Conservation (phyloP, 2,329 filamentous ascomycete species). For the Didymella glomerata region DNA sequence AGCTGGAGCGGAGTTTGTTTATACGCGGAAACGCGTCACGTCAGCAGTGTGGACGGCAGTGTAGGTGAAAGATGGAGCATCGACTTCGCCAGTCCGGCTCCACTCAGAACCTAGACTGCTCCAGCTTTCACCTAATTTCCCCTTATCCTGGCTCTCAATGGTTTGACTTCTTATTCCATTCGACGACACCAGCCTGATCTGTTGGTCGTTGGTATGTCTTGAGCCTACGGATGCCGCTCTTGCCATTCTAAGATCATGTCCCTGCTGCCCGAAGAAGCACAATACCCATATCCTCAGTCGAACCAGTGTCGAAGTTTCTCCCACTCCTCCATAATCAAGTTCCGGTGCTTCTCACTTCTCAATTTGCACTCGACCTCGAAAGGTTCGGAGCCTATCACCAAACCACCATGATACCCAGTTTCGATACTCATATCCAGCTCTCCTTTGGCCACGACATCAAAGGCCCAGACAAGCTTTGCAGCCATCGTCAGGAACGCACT, state of each 20-base stretch:
- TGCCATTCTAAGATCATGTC: too few species aligned
- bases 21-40: background rate
- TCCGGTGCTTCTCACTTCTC: background rate
- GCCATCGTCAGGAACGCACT: background rate
- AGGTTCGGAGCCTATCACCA: background rate
- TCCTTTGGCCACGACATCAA: background rate
- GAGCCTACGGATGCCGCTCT: too few species aligned
- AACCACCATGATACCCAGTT: background rate
- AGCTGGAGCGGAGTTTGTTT: background rate
- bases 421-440: background rate
- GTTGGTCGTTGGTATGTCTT: too few species aligned
- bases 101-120: too few species aligned
- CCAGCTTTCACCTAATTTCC: too few species aligned
- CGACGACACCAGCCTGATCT: too few species aligned
- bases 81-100: background rate
- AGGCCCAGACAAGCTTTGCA: background rate
- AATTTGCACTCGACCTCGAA: background rate
- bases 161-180: too few species aligned
- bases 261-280: too few species aligned
- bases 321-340: background rate
- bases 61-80: background rate
- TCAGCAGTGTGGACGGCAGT: background rate
- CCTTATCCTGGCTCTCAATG: too few species aligned
- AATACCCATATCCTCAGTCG: too few species aligned
- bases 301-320: background rate